Evolutionary conservation across 495 filamentous ascomycete genomes (phyloP).

Genomic region (Hypoxylon lienhwacheense): DNA sequence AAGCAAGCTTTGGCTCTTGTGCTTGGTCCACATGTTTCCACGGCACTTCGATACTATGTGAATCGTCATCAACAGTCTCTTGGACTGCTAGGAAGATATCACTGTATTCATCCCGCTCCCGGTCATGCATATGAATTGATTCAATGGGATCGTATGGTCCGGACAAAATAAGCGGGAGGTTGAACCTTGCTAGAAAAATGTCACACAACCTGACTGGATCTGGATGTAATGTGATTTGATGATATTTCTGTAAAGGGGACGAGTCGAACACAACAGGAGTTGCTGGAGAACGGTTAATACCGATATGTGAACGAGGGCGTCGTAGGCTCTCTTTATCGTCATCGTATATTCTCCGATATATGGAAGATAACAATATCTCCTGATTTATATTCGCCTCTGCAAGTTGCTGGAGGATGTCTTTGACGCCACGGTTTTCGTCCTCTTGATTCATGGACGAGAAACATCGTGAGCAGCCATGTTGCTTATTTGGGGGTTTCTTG

Average conservation of each 20-base stretch:
- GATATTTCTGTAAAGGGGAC: constrained; percentile 9
- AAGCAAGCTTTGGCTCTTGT: constrained; percentile 7
- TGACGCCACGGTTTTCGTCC: background rate
- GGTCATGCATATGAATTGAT: constrained; percentile 18
- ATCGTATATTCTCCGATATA: background rate
- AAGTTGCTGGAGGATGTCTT: constrained; percentile 2
- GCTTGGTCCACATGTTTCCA: constrained; percentile 21
- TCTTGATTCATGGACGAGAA: background rate
- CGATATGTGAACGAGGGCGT: background rate
- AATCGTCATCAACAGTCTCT: background rate
- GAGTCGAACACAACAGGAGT: constrained; percentile 2
- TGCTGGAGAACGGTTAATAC: background rate
- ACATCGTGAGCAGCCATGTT: background rate
- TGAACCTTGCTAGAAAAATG: constrained; percentile 22
- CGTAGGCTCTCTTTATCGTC: background rate
- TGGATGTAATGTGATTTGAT: constrained; percentile 15
- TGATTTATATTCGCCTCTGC: constrained; percentile 8
- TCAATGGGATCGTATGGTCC: constrained; percentile 27
- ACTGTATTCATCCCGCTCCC: constrained; percentile 15
- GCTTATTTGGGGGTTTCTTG: background rate
- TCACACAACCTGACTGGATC: constrained; percentile 15
- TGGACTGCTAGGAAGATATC: constrained; percentile 4
- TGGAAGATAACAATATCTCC: constrained; percentile 2
- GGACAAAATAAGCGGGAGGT: constrained; percentile 17
- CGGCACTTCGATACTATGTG: constrained; percentile 5